Evolutionary conservation across 768 basidiomycete species (phyloP), one percentile per base, ranked within the genome.

Genomic region (Boletus pseudo-olivaceus): DNA sequence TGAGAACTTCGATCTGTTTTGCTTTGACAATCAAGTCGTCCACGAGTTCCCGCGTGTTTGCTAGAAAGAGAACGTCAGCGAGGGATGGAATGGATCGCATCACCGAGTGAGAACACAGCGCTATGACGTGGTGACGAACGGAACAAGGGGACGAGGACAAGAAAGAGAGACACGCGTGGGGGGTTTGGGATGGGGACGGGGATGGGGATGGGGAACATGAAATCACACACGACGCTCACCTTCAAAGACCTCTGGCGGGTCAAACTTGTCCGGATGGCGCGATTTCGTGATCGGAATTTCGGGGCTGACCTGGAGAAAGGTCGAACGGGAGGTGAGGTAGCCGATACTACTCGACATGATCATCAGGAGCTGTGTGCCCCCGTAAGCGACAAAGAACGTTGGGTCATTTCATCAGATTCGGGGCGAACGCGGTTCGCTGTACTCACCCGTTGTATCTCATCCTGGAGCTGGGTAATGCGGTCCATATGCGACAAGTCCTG

Each of bases 401-500:
- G 32, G 12, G 37, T 40, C 56, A 19, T 3, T 26, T 23, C 12
- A 32, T 30, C 4, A 19, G 1, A 58, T 75, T 74, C 12, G 23
- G n/a, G 54, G 43, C 15, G 23, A 12, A 9, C 17, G 45, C 23
- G 23, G 23, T 12, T 29, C 35, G 10, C 17, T 7, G 46, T 29
- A 49, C 65, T 49, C 50, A 88, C 90, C 75, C 89, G 84, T 73
- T 96, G 93, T 55, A 93, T 92, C 72, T 89, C 89, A 82, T 96
- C 88, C 78, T 94, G 92, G 51, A 95, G 84, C 71, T 95, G 93
- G 10, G 93, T 94, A 71, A 95, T 90, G 74, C 92, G 87, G 79
- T 95, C 93, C 93, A 94, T 94, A 78, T 90, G 85, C 71, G 89
- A 83, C 70, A 92, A 74, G 83, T 91, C 89, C 80, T 90, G 85